Evolutionary conservation across 495 filamentous ascomycete genomes (phyloP).

Genomic region (Penicillium manginii): DNA sequence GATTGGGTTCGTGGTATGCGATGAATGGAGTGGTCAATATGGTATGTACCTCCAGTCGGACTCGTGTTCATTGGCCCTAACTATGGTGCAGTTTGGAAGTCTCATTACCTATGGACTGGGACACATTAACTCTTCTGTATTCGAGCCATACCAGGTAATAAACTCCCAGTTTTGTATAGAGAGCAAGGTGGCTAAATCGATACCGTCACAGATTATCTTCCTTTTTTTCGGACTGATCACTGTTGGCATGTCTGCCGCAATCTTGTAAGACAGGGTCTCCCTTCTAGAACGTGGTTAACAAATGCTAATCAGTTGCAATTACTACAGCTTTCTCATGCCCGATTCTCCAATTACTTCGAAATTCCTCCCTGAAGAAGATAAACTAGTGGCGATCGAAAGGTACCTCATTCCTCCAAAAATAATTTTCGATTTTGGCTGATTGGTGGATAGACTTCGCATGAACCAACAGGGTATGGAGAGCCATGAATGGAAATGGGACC

Average conservation of each 20-base stretch:
- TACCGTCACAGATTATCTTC: slow-evolving; percentile 51
- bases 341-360: slow-evolving; percentile 63
- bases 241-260: slow-evolving; percentile 47
- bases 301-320: slow-evolving; percentile 5
- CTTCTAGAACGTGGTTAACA: not conserved
- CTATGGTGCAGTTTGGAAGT: slow-evolving; percentile 39
- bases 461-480: slow-evolving; percentile 65
- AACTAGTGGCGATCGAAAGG: slow-evolving; percentile 63
- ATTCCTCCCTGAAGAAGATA: slow-evolving; percentile 61
- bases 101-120: slow-evolving; percentile 63
- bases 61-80: not conserved
- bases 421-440: not conserved
- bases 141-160: slow-evolving; percentile 59
- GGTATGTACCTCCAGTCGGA: slow-evolving; percentile 32
- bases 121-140: slow-evolving; percentile 54
- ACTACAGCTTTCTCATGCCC: slow-evolving; percentile 51
- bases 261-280: slow-evolving; percentile 34
- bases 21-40: slow-evolving; percentile 61
- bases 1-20: slow-evolving; percentile 63
- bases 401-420: slow-evolving; percentile 6
- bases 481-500: slow-evolving; percentile 63
- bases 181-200: slow-evolving; percentile 10
- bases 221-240: slow-evolving; percentile 59
- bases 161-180: not conserved
- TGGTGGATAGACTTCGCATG: slow-evolving; percentile 52